Percentiles rank a stretch among this genome's conserved stretches.
These are phyloP conservation scores for Clarireedia homoeocarpa DNA, from an alignment of 2,329 filamentous ascomycete species.

Conservation along the genomic window DNA sequence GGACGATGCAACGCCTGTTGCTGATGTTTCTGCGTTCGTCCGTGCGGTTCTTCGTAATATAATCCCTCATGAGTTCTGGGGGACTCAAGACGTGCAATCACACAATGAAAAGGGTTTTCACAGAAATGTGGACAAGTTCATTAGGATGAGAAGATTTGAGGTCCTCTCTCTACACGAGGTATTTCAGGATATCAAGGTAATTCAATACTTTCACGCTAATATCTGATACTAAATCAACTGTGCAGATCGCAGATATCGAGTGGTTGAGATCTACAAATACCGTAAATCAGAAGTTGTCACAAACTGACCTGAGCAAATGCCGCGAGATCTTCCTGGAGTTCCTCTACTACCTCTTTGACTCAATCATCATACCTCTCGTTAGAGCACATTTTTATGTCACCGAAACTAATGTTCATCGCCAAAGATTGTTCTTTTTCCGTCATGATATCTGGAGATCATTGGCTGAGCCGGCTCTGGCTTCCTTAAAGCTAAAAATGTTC, in stretches of 20 bases:
- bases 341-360: constrained; percentile 89
- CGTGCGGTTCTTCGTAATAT: constrained; percentile 65
- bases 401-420: constrained; percentile 73
- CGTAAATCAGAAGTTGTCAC: constrained; percentile 49
- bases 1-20: constrained; percentile 57
- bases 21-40: constrained; percentile 79
- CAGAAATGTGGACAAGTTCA: constrained; percentile 66
- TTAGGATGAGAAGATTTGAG: constrained; percentile 74
- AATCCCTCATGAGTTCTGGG: constrained; percentile 71
- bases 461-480: constrained; percentile 61
- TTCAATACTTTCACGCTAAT: constrained; percentile 8
- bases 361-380: constrained; percentile 78
- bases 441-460: constrained; percentile 84
- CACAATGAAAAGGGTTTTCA: constrained; percentile 58
- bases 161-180: constrained; percentile 71
- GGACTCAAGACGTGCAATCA: constrained; percentile 41
- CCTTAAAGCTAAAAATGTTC: constrained; percentile 66
- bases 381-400: constrained; percentile 90
- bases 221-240: neutral
- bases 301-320: constrained; percentile 68
- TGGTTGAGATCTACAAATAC: constrained; percentile 62
- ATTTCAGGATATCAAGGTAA: constrained; percentile 66
- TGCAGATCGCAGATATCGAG: constrained; percentile 54
- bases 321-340: constrained; percentile 75
- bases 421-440: constrained; percentile 84